Evolutionary conservation across 305 asterid species (phyloP).

Genomic region (Solanum aculeatissimum): DNA sequence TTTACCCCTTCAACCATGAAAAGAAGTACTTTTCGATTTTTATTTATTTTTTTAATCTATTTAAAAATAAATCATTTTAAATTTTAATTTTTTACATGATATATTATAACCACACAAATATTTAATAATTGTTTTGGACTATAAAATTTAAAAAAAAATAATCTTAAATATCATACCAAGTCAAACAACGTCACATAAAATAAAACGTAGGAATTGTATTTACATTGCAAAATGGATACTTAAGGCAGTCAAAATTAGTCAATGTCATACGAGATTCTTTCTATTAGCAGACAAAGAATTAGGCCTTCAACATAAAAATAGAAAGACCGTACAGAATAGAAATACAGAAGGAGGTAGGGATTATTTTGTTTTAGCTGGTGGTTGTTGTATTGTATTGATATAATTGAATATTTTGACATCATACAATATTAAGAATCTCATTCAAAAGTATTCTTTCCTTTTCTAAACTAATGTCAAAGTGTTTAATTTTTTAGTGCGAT

Average conservation of each 20-base stretch:
- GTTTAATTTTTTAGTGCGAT: too few species aligned
- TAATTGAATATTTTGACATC: neutral
- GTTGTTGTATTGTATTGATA: neutral
- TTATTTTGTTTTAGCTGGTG: neutral
- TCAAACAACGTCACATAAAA: too few species aligned
- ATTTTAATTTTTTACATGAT: too few species aligned
- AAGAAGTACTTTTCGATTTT: neutral
- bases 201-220: neutral
- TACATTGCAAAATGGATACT: neutral
- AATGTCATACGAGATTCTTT: neutral
- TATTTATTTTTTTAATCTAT: too few species aligned
- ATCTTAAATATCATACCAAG: fast-evolving
- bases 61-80: too few species aligned
- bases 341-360: neutral
- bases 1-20: neutral
- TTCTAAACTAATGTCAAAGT: too few species aligned
- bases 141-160: too few species aligned
- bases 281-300: neutral
- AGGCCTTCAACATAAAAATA: neutral
- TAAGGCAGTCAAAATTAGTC: neutral
- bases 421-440: neutral
- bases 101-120: too few species aligned
- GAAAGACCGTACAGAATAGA: neutral
- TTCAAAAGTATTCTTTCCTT: too few species aligned
- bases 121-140: too few species aligned